Base-by-base conservation (phyloP, 257 asterid genomes). In the Rehmannia glutinosa region DNA sequence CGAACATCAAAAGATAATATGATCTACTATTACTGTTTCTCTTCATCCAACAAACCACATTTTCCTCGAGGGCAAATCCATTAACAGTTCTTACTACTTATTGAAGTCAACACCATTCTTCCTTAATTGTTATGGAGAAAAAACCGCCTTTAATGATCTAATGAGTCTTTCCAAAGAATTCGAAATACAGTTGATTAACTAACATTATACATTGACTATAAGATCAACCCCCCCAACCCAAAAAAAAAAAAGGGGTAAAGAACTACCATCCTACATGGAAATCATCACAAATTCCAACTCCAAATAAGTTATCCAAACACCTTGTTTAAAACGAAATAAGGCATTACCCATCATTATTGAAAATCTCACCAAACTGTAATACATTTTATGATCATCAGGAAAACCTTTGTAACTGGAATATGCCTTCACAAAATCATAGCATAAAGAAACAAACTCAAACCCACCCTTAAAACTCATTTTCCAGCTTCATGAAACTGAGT, bases 401-500 rank as follows among this genome's bases (percentile, higher is more conserved):
- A 60, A 30, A 21, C 17, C 61, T 15, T 27, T 33, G 11, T 32
- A 57, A 45, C 13, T 59, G 45, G 27, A 32, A 56, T 8, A 32
- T 2, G 13, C 4, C 42, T 32, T 33, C 23, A 25, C 19, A 6
- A 17, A 16, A 61, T 8, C 30, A 42, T 24, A 27, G 45, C 15
- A 66, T 25, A 50, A 67, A 16, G n/a, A 74, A 52, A 61, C 27
- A 38, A 58, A 56, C 8, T 56, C 47, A 65, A 25, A 16, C 7
- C 30, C 45, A 6, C 3, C 28, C 16, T 8, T 30, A 42, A 43
- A 43, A n/a, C 5, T 11, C 39, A 27, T 23, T 32, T 12, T n/a
- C n/a, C 2, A 11, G 13, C 17, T 62, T 20, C 10, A 41, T 10
- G 23, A 32, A 30, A 65, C 21, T 6, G 21, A 65, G n/a, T 65